These are phyloP conservation scores for Mycena vitilis DNA, from an alignment of 768 basidiomycete genomes.

Conservation along the genomic window DNA sequence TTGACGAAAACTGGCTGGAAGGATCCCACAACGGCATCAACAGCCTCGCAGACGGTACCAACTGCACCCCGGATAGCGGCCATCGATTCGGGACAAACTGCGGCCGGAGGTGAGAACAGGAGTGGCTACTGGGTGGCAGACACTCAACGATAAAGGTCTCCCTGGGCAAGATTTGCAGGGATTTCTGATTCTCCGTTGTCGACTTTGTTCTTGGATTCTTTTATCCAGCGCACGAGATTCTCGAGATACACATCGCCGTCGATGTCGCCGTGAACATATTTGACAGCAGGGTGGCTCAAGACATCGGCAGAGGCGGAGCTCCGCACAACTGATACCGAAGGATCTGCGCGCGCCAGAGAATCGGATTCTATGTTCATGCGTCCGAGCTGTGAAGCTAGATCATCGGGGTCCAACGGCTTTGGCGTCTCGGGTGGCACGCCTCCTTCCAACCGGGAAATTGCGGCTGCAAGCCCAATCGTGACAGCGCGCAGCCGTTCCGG, in stretches of 20 bases:
- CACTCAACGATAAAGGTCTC: conserved; percentile 82
- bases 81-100: conserved; percentile 84
- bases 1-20: conserved; percentile 7
- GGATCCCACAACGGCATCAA: conserved; percentile 70
- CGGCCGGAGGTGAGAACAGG: neutral
- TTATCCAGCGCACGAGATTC: conserved; percentile 69
- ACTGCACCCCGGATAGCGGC: conserved; percentile 85
- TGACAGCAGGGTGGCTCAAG: conserved; percentile 70
- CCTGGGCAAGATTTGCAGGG: conserved; percentile 75
- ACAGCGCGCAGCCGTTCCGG: conserved; percentile 91
- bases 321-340: conserved; percentile 59
- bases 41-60: conserved; percentile 88
- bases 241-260: conserved; percentile 75
- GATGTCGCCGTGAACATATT: conserved; percentile 79
- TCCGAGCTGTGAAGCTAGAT: conserved; percentile 59
- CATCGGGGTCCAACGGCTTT: conserved; percentile 46
- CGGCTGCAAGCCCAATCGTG: conserved; percentile 83
- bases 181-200: conserved; percentile 76
- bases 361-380: conserved; percentile 52
- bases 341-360: conserved; percentile 24
- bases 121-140: conserved; percentile 2
- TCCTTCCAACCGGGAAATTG: conserved; percentile 77
- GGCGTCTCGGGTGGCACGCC: conserved; percentile 22
- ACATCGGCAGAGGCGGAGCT: conserved; percentile 68
- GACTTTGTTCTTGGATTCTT: conserved; percentile 73